Percentiles rank a stretch among this genome's conserved stretches.
phyloP scores from a whole-genome alignment of 768 basidiomycete genomes.

The Serendipita vermifera region DNA sequence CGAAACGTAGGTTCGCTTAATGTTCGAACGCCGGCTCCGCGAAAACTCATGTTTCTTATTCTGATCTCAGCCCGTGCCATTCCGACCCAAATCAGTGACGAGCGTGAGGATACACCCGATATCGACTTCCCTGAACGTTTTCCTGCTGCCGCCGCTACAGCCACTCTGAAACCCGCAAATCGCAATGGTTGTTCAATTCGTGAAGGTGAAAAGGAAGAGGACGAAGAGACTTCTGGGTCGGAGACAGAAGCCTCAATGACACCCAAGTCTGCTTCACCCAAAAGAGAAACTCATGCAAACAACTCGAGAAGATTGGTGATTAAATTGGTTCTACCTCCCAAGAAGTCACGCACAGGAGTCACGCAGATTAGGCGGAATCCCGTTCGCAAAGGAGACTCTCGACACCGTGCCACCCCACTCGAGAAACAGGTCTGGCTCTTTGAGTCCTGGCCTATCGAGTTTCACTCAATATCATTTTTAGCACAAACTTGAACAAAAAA shows the following conservation, averaged over 20 bases:
- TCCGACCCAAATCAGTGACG: too few species aligned
- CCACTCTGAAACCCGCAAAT: too few species aligned
- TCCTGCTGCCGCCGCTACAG: too few species aligned
- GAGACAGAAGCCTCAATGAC: not conserved
- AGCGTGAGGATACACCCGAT: too few species aligned
- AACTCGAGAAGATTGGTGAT: not conserved
- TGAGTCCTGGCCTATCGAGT: too few species aligned
- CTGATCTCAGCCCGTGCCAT: too few species aligned
- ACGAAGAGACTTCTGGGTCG: not conserved
- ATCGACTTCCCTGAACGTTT: too few species aligned
- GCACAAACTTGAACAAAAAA: not conserved
- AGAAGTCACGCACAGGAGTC: not conserved
- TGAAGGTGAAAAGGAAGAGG: not conserved
- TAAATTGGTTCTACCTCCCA: not conserved
- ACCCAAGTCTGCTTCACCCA: not conserved
- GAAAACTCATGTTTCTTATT: too few species aligned
- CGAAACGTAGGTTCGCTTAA: too few species aligned
- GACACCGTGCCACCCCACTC: not conserved
- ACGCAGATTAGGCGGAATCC: not conserved
- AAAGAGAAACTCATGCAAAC: not conserved
- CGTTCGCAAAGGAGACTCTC: not conserved
- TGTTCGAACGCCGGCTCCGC: too few species aligned
- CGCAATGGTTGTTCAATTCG: not conserved
- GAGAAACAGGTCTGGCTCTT: not conserved
- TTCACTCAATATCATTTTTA: too few species aligned